These are phyloP conservation scores for Ceratocystiopsis brevicomis DNA, from an alignment of 2,329 filamentous ascomycete species.

Conservation along the genomic window DNA sequence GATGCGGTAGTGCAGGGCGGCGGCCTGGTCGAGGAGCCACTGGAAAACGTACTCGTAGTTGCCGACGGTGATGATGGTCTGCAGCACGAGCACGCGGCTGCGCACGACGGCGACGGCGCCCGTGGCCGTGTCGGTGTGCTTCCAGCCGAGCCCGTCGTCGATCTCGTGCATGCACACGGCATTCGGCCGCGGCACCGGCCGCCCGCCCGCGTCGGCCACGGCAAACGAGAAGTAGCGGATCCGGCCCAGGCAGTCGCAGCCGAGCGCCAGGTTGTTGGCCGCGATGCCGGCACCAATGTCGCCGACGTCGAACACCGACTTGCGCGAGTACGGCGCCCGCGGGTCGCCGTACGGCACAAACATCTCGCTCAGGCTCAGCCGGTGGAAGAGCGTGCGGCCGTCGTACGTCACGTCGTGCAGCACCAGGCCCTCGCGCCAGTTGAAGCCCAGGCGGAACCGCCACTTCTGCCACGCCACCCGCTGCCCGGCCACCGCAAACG, in stretches of 20 bases:
- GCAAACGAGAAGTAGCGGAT: slow-evolving; percentile 34
- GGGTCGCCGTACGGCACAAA: slow-evolving; percentile 45
- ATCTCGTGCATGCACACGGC: slow-evolving; percentile 52
- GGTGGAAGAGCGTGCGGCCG: slow-evolving; percentile 43
- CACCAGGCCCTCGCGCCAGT: slow-evolving; percentile 49
- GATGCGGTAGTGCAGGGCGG: slow-evolving; percentile 39
- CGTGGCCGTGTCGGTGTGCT: slow-evolving; percentile 49
- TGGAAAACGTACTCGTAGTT: slow-evolving; percentile 47
- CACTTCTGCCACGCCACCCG: slow-evolving; percentile 46
- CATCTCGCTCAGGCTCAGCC: slow-evolving; percentile 50
- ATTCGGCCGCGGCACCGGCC: slow-evolving; percentile 25
- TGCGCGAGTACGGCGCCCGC: slow-evolving; percentile 44
- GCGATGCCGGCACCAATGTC: slow-evolving; percentile 47
- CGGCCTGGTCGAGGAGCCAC: slow-evolving; percentile 40
- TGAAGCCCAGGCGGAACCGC: slow-evolving; percentile 51
- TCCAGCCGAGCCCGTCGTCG: slow-evolving; percentile 52
- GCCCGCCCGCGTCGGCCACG: slow-evolving; percentile 32
- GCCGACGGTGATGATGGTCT: slow-evolving; percentile 47
- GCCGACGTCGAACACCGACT: slow-evolving; percentile 55
- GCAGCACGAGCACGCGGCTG: slow-evolving; percentile 41
- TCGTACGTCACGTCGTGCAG: slow-evolving; percentile 18
- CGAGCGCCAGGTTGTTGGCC: slow-evolving; percentile 47
- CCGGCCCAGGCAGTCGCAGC: slow-evolving; percentile 51
- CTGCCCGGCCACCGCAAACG: slow-evolving; percentile 29
- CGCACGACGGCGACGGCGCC: slow-evolving; percentile 38